A percentile compares a stretch with the other conserved stretches of the same genome.
These are phyloP conservation scores for Diaporthe ilicicola DNA, from an alignment of 2,329 filamentous ascomycete genomes.

Conservation along the genomic window DNA sequence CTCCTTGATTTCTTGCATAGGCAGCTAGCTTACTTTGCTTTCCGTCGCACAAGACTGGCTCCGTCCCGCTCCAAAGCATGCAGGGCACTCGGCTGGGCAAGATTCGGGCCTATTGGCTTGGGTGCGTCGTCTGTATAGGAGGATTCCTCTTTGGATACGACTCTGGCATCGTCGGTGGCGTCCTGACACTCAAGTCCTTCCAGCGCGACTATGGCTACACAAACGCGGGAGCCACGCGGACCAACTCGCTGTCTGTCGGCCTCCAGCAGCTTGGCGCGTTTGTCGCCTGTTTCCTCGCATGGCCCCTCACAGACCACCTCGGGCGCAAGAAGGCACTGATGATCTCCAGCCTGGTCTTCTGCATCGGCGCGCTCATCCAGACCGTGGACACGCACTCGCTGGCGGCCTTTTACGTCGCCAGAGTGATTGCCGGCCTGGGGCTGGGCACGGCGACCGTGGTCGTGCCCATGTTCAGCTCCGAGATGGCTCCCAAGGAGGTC, in stretches of 20 bases:
- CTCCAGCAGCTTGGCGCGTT: constrained; percentile 45
- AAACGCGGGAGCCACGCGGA: constrained; percentile 36
- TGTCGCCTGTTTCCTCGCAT: constrained; percentile 44
- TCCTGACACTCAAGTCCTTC: constrained; percentile 42
- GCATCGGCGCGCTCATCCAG: constrained; percentile 52
- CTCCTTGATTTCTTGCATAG: background rate
- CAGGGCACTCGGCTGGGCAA: constrained; percentile 44
- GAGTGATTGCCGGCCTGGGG: constrained; percentile 44
- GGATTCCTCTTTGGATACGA: constrained; percentile 58
- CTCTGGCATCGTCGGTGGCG: constrained; percentile 47
- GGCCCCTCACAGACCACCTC: constrained; percentile 43
- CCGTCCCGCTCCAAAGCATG: constrained; percentile 27
- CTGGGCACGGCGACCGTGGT: constrained; percentile 46
- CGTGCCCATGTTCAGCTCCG: constrained; percentile 52
- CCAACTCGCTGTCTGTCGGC: constrained; percentile 43
- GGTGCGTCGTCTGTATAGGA: constrained; percentile 58
- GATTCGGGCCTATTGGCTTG: constrained; percentile 60
- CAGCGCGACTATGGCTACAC: constrained; percentile 42
- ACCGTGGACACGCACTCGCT: constrained; percentile 51
- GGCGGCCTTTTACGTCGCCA: constrained; percentile 43
- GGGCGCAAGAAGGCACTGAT: constrained; percentile 43
- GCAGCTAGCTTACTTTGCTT: background rate
- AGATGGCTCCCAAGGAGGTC: constrained; percentile 57
- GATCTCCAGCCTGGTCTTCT: constrained; percentile 52
- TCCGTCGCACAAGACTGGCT: background rate